Base-by-base conservation (phyloP, 2,329 filamentous ascomycete species). In the Thielaviopsis euricoi region DNA sequence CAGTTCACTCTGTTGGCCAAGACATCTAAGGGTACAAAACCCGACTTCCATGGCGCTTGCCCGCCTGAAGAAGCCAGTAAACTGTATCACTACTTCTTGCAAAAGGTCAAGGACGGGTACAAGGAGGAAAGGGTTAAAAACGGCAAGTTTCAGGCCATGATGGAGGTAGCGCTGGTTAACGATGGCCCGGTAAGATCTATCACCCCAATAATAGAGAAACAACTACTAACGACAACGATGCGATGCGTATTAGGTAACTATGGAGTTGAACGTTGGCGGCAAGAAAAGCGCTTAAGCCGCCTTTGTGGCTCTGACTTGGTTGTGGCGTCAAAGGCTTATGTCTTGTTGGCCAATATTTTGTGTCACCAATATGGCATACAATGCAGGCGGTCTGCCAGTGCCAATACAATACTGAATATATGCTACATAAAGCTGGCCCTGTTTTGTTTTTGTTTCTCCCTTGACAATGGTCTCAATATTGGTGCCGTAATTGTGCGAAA, bases 101-200 rank as follows among this genome's bases (percentile, higher is more conserved):
- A 79, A 55, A 87, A 86, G 64, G 82, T 97, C 49, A 79, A 83
- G 64, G 76, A 83, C 57, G 76, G 82, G 2, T 95, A 97, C 68
- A 70, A 74, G 5, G 70, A 79, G 6, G 86, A 89, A 9, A 83
- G 78, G 62, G 90, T 98, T 60, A 89, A 95, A 68, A 85, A 98
- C 68, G 93, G 94, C n/a, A 82, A 91, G 29, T 98, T 98, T 69
- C 91, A 95, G 67, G 93, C 93, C 54, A 96, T 95, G 90, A 98
- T 98, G 93, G 86, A 97, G 67, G 91, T 98, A 60, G 86, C 87
- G 53, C 72, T 96, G 29, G 83, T 96, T 54, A 97, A 97, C 64
- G 91, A 97, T 64, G 82, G 83, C 1, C 83, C 83, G 57, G 82
- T 85, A 68, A 63, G 71, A 43, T 25, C 6, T 3, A 49, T 22